Evolutionary conservation across 2,329 filamentous ascomycete genomes (phyloP), one percentile per base, ranked within the genome.

Genomic region (Penicillium sclerotiorum): DNA sequence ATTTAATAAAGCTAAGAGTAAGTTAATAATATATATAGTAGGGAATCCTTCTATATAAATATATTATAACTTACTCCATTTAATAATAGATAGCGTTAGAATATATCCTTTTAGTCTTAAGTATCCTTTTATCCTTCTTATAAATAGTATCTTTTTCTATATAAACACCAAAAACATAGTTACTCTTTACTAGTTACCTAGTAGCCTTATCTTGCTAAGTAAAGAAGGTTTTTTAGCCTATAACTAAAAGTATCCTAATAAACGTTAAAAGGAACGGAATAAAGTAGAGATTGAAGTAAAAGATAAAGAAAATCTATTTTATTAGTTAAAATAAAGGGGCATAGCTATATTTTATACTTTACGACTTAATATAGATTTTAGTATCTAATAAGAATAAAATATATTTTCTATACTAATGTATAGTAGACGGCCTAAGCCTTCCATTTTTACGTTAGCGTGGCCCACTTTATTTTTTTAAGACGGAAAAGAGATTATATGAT

Each of bases 21-120:
- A 23, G 35, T 52, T 2, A 52, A 45, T 38, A 38, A 38, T 20
- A 8, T 25, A 30, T 40, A 43, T 30, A 15, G 12, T 7, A 8
- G 1, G 21, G 2, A 33, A 42, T 28, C 15, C 12, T n/a, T 37
- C 18, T 7, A 21, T 4, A 41, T 37, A 47, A 15, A 9, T n/a
- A n/a, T 0, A 42, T 45, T 2, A 9, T 2, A 51, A 53, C 52
- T 47, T 35, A 57, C 52, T 51, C 28, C 35, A 51, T 57, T 46
- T n/a, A n/a, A n/a, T n/a, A n/a, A n/a, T n/a, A n/a, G n/a, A 55
- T 38, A 42, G 32, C 37, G 1, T 36, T 1, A 36, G 8, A 30
- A 15, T 58, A 53, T n/a, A 50, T 50, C 30, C 13, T 56, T 42
- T 58, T 56, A 8, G 52, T 56, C 46, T 53, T 56, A 1, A 43